Evolutionary conservation across 768 basidiomycete genomes (phyloP), one percentile per base, ranked within the genome.

Genomic region (Chlorophyllum brunneum): DNA sequence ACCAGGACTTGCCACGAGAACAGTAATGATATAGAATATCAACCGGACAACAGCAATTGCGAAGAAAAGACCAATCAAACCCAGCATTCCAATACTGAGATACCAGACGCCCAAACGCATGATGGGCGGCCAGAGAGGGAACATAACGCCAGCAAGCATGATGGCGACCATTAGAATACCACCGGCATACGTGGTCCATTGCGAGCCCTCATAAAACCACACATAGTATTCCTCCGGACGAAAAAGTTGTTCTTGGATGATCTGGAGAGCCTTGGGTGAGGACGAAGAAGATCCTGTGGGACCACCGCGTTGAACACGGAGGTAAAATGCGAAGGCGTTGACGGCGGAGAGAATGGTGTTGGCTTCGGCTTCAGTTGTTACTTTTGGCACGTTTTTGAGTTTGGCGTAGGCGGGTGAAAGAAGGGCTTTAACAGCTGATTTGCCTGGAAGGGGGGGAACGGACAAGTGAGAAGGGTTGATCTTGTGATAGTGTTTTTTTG

Each of bases 141-240:
- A 99, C 94, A 99, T 97, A 63, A 98, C 95, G 1, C 91, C 95
- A 4, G 88, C 94, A 37, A 99, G 85, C 77, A 98, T 92, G 64
- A 98, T 75, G 36, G 78, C 81, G 54, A 98, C 94, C 91, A 99
- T 94, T 24, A 83, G 83, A 10, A 88, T 74, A 15, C 91, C 95
- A 36, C 93, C 92, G 8, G 92, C 82, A 63, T 95, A 92, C 5
- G 90, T 95, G 59, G 87, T 90, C 82, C 92, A 86, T 62, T 95
- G 94, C 11, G 91, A 90, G 37, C 92, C 91, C 54, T 94, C 92
- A 67, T 94, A 92, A 70, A 98, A 92, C 95, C 95, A 99, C 24
- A 88, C 94, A 67, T 91, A 98, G 71, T 95, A 93, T 44, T 86
- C 85, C 18, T 88, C 82, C 5, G 80, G 71, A n/a, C 73, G 70